These are phyloP conservation scores for Mycena galericulata DNA, from an alignment of 768 basidiomycete genomes.

Conservation along the genomic window DNA sequence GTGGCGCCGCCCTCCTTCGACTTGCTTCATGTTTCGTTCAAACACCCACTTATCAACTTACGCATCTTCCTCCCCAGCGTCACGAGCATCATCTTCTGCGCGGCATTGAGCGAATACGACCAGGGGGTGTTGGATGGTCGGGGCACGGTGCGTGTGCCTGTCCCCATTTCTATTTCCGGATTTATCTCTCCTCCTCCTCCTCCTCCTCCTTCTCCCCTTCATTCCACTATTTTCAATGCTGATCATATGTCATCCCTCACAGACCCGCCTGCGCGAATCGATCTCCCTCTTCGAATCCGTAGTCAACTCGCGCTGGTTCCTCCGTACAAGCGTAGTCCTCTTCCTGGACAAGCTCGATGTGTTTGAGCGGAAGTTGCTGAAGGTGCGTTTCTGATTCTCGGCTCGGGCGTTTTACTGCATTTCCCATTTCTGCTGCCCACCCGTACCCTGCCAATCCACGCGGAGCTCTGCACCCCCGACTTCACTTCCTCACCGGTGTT, in stretches of 20 bases:
- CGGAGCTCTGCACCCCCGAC: no score
- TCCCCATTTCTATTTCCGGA: not conserved
- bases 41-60: no score
- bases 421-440: no score
- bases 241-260: slow-evolving; percentile 24
- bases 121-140: slow-evolving; percentile 64
- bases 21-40: no score
- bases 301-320: slow-evolving; percentile 47
- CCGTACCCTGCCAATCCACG: no score
- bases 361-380: slow-evolving; percentile 66
- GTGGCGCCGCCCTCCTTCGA: no score
- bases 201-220: not conserved
- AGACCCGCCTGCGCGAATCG: slow-evolving; percentile 86
- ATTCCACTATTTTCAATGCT: no score
- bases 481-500: not conserved
- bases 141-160: slow-evolving; percentile 55
- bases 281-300: slow-evolving; percentile 81
- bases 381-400: slow-evolving; percentile 14
- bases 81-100: slow-evolving; percentile 68
- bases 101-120: slow-evolving; percentile 69
- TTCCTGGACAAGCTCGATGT: slow-evolving; percentile 82
- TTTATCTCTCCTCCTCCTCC: not conserved
- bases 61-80: slow-evolving; percentile 50
- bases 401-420: no score
- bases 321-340: slow-evolving; percentile 74